Evolutionary conservation across 228 moss, liverwort and hornwort species (phyloP).

Genomic region (Sphagnum magellanicum): DNA sequence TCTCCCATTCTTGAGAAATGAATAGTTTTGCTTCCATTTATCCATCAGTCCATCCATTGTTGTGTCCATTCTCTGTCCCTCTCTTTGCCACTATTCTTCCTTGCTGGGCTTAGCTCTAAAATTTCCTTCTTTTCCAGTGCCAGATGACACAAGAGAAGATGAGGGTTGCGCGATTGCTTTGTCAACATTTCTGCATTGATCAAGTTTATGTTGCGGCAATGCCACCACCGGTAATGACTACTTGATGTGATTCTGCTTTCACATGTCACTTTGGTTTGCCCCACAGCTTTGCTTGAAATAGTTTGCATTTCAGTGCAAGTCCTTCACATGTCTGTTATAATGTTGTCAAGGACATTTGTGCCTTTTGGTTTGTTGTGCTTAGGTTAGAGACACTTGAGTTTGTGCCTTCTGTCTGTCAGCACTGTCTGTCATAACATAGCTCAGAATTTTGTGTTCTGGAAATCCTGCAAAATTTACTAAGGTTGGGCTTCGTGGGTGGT

Average conservation of each 20-base stretch:
- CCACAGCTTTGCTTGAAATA: not conserved
- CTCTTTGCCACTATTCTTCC: no score
- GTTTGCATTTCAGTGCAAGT: not conserved
- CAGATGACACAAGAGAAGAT: constrained; percentile 42
- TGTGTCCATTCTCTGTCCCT: no score
- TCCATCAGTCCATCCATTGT: no score
- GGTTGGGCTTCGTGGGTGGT: not conserved
- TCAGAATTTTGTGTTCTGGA: not conserved
- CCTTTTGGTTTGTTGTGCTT: not conserved
- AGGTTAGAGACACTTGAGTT: not conserved
- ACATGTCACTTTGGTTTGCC: not conserved
- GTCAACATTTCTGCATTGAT: constrained; percentile 62
- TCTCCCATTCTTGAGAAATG: no score
- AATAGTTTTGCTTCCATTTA: no score
- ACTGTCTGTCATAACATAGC: not conserved
- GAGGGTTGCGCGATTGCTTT: constrained; percentile 51
- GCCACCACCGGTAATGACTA: constrained; percentile 45
- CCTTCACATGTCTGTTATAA: not conserved
- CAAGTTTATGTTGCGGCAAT: constrained; percentile 82
- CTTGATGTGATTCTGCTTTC: not conserved
- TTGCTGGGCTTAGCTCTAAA: no score
- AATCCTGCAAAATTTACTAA: not conserved
- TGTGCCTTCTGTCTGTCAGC: not conserved
- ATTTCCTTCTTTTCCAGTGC: not conserved
- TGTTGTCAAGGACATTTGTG: not conserved